Conservation (phyloP, 2,329 filamentous ascomycete species). For the Venturia oleaginea region DNA sequence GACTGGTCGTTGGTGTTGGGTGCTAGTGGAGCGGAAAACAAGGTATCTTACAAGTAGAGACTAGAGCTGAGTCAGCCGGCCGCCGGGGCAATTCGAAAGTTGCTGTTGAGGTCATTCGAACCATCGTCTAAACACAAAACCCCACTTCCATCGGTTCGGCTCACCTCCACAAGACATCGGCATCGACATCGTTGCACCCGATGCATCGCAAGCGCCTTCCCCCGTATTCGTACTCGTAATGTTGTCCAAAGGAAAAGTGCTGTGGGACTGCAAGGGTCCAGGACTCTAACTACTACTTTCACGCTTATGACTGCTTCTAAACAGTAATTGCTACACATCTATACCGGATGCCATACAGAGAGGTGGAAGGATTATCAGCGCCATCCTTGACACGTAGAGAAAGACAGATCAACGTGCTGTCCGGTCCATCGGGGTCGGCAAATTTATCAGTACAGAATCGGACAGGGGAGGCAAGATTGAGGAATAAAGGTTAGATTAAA, state of each 20-base stretch:
- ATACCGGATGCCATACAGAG: neutral
- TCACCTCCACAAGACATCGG: neutral
- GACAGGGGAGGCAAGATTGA: neutral
- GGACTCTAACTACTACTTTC: neutral
- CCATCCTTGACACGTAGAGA: neutral
- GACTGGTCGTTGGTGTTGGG: neutral
- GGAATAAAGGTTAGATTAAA: neutral
- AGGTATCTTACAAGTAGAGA: no score
- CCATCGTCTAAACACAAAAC: neutral
- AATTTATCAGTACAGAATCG: neutral
- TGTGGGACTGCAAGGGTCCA: neutral
- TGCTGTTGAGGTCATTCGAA: no score
- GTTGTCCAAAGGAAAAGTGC: no score
- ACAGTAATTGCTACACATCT: neutral
- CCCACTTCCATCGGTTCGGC: neutral
- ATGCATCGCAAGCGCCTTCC: neutral
- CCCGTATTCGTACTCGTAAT: no score
- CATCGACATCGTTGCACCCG: neutral
- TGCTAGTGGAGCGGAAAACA: neutral
- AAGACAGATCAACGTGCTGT: neutral
- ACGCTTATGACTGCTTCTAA: neutral
- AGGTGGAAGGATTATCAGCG: neutral
- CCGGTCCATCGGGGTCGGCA: neutral
- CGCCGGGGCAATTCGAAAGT: neutral
- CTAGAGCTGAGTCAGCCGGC: neutral